phyloP scores from a whole-genome alignment of 192 early-diverging fungal genomes.

The Gaertneriomyces semiglobifer region DNA sequence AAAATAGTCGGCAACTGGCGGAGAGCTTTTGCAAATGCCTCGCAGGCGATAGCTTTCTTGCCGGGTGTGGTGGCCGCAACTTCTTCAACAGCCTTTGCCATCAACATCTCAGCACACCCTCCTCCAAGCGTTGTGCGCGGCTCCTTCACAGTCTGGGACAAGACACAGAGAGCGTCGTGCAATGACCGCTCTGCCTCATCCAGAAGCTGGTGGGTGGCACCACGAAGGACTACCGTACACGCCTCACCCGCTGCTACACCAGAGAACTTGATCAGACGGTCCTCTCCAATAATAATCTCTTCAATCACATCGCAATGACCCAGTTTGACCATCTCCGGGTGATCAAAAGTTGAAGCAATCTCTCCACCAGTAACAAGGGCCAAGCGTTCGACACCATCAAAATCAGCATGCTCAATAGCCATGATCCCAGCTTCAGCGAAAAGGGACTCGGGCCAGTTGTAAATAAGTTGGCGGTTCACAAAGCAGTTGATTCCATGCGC shows the following conservation, averaged over 20 bases:
- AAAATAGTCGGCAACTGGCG: slow-evolving; percentile 96
- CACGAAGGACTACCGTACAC: slow-evolving; percentile 96
- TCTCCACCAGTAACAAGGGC: slow-evolving; percentile 98
- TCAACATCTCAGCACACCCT: slow-evolving; percentile 95
- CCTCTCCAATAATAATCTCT: slow-evolving; percentile 98
- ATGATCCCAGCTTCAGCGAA: slow-evolving; percentile 96
- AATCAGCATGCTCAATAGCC: slow-evolving; percentile 98
- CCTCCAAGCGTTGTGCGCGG: slow-evolving; percentile 92
- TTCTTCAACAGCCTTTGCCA: slow-evolving; percentile 96
- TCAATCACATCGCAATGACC: slow-evolving; percentile 96
- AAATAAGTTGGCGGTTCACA: slow-evolving; percentile 99
- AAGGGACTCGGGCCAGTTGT: slow-evolving; percentile 99
- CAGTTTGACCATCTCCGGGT: slow-evolving; percentile 92
- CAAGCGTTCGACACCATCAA: slow-evolving; percentile 95
- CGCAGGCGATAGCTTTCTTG: slow-evolving; percentile 92
- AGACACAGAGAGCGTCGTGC: slow-evolving; percentile 93
- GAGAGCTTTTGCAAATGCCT: slow-evolving; percentile 90
- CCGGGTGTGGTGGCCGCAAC: slow-evolving; percentile 85
- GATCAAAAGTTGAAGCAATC: slow-evolving; percentile 97
- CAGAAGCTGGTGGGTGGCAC: slow-evolving; percentile 89
- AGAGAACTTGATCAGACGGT: slow-evolving; percentile 94
- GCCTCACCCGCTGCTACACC: slow-evolving; percentile 94
- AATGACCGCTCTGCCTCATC: slow-evolving; percentile 97
- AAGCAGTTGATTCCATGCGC: slow-evolving; percentile 98
- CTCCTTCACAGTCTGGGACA: slow-evolving; percentile 92